Evolutionary conservation across 2,329 filamentous ascomycete species (phyloP).

Genomic region (Neurospora crassa): DNA sequence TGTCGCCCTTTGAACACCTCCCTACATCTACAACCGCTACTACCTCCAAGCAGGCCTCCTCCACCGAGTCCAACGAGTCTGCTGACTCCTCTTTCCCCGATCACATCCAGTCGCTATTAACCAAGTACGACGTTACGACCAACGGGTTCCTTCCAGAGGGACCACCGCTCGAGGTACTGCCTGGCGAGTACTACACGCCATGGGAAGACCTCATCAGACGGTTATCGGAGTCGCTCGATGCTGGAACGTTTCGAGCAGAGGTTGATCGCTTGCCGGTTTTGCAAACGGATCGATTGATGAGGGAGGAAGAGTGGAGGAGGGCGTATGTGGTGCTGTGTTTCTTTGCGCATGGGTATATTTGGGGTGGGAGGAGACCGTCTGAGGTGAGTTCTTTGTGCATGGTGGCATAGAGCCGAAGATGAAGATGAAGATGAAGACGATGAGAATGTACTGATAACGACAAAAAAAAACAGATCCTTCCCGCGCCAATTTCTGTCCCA

Average conservation of each 20-base stretch:
- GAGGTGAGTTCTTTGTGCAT: slow-evolving; percentile 45
- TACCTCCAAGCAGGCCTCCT: not conserved
- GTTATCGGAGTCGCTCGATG: slow-evolving; percentile 57
- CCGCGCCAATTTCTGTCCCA: slow-evolving; percentile 67
- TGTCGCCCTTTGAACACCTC: slow-evolving; percentile 13
- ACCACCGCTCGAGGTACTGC: slow-evolving; percentile 54
- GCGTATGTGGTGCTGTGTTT: slow-evolving; percentile 74
- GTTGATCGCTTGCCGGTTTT: slow-evolving; percentile 61
- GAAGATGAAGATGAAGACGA: not conserved
- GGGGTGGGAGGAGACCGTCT: slow-evolving; percentile 67
- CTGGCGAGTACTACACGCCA: slow-evolving; percentile 63
- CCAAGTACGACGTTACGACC: slow-evolving; percentile 12
- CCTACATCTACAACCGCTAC: not conserved
- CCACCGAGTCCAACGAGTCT: not conserved
- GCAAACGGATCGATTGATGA: slow-evolving; percentile 51
- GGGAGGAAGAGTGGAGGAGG: slow-evolving; percentile 66
- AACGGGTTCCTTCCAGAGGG: slow-evolving; percentile 72
- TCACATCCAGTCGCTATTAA: not conserved
- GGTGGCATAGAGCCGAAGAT: not conserved
- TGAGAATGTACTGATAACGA: slow-evolving; percentile 11
- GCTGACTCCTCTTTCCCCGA: not conserved
- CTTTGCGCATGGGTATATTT: slow-evolving; percentile 78
- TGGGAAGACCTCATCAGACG: slow-evolving; percentile 68
- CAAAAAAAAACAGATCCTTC: slow-evolving; percentile 42
- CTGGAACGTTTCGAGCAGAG: slow-evolving; percentile 50